Percentiles rank a stretch among this genome's conserved stretches.
These are phyloP conservation scores for Rhodotorula sphaerocarpa DNA, from an alignment of 768 basidiomycete genomes.

Conservation along the genomic window DNA sequence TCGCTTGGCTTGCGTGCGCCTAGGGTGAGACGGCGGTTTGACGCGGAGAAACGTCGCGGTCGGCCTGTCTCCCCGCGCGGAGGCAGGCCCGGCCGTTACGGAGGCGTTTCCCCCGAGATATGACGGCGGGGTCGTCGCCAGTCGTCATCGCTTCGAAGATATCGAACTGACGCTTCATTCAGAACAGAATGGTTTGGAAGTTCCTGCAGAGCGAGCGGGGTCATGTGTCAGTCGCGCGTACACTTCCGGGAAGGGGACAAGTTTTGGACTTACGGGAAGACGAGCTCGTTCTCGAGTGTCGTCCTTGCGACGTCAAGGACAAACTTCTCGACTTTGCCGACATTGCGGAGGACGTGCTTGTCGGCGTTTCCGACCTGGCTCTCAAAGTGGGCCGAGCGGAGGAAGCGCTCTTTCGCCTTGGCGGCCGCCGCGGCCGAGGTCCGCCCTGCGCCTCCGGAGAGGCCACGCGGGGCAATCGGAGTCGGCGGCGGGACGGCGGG, in stretches of 20 bases:
- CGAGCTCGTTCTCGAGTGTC: slow-evolving; percentile 56
- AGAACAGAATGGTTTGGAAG: slow-evolving; percentile 20
- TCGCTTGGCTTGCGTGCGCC: too few species aligned
- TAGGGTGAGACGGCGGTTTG: too few species aligned
- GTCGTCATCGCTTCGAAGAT: too few species aligned
- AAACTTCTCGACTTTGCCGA: slow-evolving; percentile 86
- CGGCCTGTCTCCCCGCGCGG: too few species aligned
- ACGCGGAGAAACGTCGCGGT: too few species aligned
- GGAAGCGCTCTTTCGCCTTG: slow-evolving; percentile 52
- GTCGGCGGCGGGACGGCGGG: neutral
- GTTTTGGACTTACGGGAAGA: slow-evolving; percentile 10
- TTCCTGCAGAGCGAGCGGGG: slow-evolving; percentile 1
- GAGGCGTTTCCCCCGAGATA: too few species aligned
- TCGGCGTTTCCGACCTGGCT: slow-evolving; percentile 93
- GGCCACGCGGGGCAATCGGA: too few species aligned
- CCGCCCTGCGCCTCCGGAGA: neutral
- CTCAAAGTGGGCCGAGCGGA: slow-evolving; percentile 78
- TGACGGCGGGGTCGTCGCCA: too few species aligned
- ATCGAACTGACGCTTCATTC: neutral
- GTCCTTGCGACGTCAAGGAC: slow-evolving; percentile 91
- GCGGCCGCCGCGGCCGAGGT: neutral
- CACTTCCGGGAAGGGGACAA: neutral
- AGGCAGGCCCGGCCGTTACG: too few species aligned
- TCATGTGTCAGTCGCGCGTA: neutral
- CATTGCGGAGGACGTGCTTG: slow-evolving; percentile 90